Evolutionary conservation across 2,329 filamentous ascomycete species (phyloP), one percentile per base, ranked within the genome.

Genomic region (Phaeosphaeria sp.): DNA sequence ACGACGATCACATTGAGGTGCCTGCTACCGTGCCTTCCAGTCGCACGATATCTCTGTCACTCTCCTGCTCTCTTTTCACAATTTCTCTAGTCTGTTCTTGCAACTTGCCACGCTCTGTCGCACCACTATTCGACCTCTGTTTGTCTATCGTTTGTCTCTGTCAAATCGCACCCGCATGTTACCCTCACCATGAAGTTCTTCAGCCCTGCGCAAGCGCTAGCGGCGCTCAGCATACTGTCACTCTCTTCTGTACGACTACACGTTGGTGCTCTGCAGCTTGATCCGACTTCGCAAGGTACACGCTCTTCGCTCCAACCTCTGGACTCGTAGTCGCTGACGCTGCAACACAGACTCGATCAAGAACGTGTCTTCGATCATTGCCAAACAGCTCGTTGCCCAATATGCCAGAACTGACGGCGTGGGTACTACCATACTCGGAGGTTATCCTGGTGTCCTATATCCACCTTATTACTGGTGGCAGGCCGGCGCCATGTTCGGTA

Each of bases 401-500:
- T 87, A 87, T 64, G 82, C 80, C 0, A 80, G 79, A 23, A 80
- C 82, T 52, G 67, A 78, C 27, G 78, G 81, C n/a, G 82, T 81
- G 30, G 80, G 84, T 58, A 44, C 60, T 9, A 60, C 65, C 46
- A 59, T 68, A 17, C 58, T 67, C 18, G 77, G 80, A 20, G 81
- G 83, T 1, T 83, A 83, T 41, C 81, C 66, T 10, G 66, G 68
- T 50, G 57, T 73, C 18, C 20, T 71, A 60, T 86, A 51, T 79
- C 82, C 22, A 66, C 84, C 84, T 18, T 84, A 84, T 64, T 85
- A 83, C 72, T 86, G 83, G 83, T 93, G 88, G 91, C 89, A 90
- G 77, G 89, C 83, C 11, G 90, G 90, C 52, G 90, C 90, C 55
- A 87, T 93, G 81, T 86, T 85, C 68, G 85, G 84, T 57, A 82